Percentiles rank a stretch among this genome's conserved stretches.
These are phyloP conservation scores for Cystobasidium ongulense DNA, from an alignment of 768 basidiomycete genomes.

Conservation along the genomic window DNA sequence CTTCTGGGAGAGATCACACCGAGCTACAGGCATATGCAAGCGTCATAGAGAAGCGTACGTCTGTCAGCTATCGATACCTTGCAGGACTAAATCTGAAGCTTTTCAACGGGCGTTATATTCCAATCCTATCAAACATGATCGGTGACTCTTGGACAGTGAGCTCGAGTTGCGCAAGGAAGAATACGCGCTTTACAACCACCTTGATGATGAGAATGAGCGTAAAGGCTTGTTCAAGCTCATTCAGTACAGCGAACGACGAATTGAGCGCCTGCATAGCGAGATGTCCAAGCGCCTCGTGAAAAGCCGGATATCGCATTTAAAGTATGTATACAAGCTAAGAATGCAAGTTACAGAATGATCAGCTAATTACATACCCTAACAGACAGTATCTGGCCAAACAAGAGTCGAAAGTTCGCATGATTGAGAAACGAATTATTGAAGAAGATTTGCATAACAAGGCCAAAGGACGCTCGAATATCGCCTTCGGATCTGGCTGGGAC, in stretches of 20 bases:
- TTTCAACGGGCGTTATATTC: too few relatives aligned
- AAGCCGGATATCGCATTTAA: neutral
- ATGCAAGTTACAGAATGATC: neutral
- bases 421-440: neutral
- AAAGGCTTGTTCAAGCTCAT: conserved; percentile 3
- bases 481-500: neutral
- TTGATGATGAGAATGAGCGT: neutral
- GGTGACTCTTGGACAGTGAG: neutral
- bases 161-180: neutral
- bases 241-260: conserved; percentile 1
- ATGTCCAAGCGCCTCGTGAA: neutral
- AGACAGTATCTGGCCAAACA: neutral
- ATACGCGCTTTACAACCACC: conserved; percentile 8
- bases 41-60: neutral
- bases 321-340: neutral
- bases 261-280: conserved; percentile 9
- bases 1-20: neutral
- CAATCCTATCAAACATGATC: too few relatives aligned
- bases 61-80: too few relatives aligned
- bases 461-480: neutral
- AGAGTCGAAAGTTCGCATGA: neutral
- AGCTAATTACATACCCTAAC: neutral
- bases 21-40: neutral
- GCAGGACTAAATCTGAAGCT: too few relatives aligned
- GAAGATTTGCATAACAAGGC: conserved; percentile 2